Conservation (phyloP, 768 basidiomycete genomes). For the Tricholoma hemisulphureum region DNA sequence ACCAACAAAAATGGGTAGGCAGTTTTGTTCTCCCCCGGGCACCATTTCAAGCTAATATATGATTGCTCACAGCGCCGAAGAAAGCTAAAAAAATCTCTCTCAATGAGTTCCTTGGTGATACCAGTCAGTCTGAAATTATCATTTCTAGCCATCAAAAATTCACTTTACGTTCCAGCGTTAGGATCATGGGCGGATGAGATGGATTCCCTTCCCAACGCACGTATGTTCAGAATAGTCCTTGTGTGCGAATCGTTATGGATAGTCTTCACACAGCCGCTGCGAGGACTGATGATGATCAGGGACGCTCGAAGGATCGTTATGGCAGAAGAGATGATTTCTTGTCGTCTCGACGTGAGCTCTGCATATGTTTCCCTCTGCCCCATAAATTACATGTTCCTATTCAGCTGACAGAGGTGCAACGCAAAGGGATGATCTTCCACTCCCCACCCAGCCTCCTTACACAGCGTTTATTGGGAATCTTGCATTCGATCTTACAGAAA, state of each 20-base stretch:
- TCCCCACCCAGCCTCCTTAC: constrained; percentile 93
- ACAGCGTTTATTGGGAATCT: constrained; percentile 98
- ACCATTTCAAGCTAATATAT: neutral
- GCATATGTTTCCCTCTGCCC: constrained; percentile 1
- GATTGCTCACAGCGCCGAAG: constrained; percentile 65
- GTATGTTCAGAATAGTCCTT: constrained; percentile 50
- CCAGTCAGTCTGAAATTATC: constrained; percentile 50
- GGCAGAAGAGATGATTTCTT: constrained; percentile 63
- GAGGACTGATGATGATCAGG: constrained; percentile 65
- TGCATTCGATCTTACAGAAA: constrained; percentile 86
- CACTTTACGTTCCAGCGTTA: constrained; percentile 48
- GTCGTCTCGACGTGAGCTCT: constrained; percentile 56
- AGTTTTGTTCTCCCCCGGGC: neutral
- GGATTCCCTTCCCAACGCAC: constrained; percentile 89
- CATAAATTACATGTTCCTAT: constrained; percentile 9
- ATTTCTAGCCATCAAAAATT: constrained; percentile 9
- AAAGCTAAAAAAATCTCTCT: constrained; percentile 92
- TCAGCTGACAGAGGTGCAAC: constrained; percentile 57
- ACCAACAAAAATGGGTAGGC: constrained; percentile 15
- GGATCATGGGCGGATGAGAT: constrained; percentile 99
- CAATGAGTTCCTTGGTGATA: constrained; percentile 89
- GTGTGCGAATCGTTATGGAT: constrained; percentile 10
- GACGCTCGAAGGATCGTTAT: constrained; percentile 53
- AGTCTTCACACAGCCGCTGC: constrained; percentile 52
- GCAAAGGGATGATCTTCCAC: constrained; percentile 86